phyloP scores from a whole-genome alignment of 352 stramenopile species.

The Phytophthora boehmeriae region DNA sequence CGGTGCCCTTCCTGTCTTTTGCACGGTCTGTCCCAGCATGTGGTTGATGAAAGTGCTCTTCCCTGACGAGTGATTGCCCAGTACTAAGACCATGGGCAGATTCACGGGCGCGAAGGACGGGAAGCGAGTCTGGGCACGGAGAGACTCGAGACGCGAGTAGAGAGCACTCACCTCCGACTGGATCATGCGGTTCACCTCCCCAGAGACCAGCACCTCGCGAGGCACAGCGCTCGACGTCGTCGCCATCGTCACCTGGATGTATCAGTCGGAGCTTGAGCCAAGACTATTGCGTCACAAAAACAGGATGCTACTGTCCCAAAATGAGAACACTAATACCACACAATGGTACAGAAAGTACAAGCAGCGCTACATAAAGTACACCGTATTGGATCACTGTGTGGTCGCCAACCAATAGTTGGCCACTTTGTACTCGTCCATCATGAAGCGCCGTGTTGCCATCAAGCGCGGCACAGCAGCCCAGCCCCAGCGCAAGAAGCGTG shows the following conservation, averaged over 20 bases:
- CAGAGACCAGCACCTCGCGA: constrained; percentile 50
- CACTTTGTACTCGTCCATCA: constrained; percentile 20
- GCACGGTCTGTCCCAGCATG: constrained; percentile 82
- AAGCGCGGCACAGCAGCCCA: constrained; percentile 59
- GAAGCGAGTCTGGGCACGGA: constrained; percentile 75
- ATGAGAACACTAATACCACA: too few relatives aligned
- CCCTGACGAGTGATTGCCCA: constrained; percentile 87
- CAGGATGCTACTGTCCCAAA: too few relatives aligned
- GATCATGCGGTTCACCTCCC: constrained; percentile 89
- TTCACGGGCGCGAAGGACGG: constrained; percentile 82
- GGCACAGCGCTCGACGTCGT: constrained; percentile 12
- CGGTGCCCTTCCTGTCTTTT: constrained; percentile 82
- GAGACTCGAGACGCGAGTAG: constrained; percentile 70
- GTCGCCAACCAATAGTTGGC: constrained; percentile 38
- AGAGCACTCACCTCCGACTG: constrained; percentile 72
- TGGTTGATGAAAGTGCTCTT: constrained; percentile 91
- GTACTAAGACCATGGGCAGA: constrained; percentile 82
- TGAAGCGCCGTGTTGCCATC: constrained; percentile 48
- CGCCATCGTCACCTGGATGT: constrained; percentile 11
- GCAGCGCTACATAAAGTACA: too few relatives aligned
- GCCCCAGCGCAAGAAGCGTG: constrained; percentile 63
- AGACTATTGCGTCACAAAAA: background rate
- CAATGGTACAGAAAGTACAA: too few relatives aligned
- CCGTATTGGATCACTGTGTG: too few relatives aligned
- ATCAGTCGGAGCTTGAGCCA: background rate